Evolutionary conservation across 2,329 filamentous ascomycete genomes (phyloP).

Genomic region (Coniochaeta sp.): DNA sequence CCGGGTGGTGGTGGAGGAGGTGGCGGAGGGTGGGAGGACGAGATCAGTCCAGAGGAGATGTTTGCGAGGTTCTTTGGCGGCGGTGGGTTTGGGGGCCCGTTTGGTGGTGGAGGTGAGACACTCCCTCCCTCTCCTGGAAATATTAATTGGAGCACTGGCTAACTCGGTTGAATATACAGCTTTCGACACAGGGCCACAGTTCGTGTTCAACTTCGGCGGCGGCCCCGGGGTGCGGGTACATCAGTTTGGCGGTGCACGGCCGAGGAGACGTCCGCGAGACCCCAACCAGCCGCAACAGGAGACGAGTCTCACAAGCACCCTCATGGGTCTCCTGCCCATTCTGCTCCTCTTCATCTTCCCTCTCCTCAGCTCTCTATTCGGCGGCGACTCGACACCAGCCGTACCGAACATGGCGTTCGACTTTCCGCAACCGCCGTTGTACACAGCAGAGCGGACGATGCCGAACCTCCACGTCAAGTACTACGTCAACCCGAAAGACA

Average conservation of each 20-base stretch:
- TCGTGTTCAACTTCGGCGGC: slow-evolving; percentile 92
- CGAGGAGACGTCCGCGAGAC: slow-evolving; percentile 67
- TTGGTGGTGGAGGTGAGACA: slow-evolving; percentile 29
- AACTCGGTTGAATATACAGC: slow-evolving; percentile 22
- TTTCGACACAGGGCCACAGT: slow-evolving; percentile 76
- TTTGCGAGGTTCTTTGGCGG: slow-evolving; percentile 96
- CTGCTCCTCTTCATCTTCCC: slow-evolving; percentile 84
- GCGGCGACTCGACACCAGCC: slow-evolving; percentile 40
- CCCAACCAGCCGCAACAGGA: slow-evolving; percentile 43
- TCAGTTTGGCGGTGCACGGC: slow-evolving; percentile 79
- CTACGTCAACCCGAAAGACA: slow-evolving; percentile 73
- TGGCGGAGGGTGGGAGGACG: slow-evolving; percentile 64
- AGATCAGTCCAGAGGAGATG: slow-evolving; percentile 93
- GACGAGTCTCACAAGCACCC: slow-evolving; percentile 44
- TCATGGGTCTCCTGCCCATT: slow-evolving; percentile 77
- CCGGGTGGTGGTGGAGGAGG: slow-evolving; percentile 26
- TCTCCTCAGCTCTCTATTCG: slow-evolving; percentile 73
- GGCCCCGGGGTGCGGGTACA: slow-evolving; percentile 89
- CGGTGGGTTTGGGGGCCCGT: slow-evolving; percentile 57
- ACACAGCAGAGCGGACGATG: slow-evolving; percentile 68
- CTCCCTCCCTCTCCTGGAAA: not conserved
- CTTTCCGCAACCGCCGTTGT: slow-evolving; percentile 52
- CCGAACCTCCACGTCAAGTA: slow-evolving; percentile 70
- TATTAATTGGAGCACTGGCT: slow-evolving; percentile 3
- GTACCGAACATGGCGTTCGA: slow-evolving; percentile 74